Evolutionary conservation across 139 green algal genomes (phyloP), one percentile per base, ranked within the genome.

Genomic region (Yamagishiella unicocca): DNA sequence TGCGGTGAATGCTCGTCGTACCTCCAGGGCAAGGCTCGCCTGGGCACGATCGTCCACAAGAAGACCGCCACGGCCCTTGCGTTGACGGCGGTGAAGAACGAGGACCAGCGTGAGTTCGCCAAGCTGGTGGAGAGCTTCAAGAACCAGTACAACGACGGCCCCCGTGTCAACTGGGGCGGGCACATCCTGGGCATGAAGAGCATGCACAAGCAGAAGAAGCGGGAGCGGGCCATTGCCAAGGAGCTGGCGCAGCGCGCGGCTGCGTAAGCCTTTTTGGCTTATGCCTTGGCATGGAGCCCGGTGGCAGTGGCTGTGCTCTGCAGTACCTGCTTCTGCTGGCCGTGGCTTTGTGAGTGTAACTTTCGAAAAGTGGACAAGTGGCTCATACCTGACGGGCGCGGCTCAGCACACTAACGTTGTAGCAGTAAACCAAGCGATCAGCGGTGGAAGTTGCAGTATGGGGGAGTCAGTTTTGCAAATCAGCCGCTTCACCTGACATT

Each of bases 101-200:
- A 99, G 95, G 98, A 99, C 94, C 95, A 99, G 95, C 94, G 96
- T 74, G 98, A 99, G 90, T 96, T 99, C 53, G 94, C 94, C 90
- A 99, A 99, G 97, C 89, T 99, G 77, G 96, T 98, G n/a, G 98
- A 99, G 83, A 95, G 87, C 58, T 95, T 95, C 93, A 98, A 98
- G 94, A 90, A 85, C 73, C 95, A 93, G 74, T 98, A 95, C 95
- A 98, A 99, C 90, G 96, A 99, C 54, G 96, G 94, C 45, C 61
- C 94, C 8, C 93, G 96, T 61, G 90, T 98, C 76, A 73, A 93
- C 66, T 99, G 98, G 98, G 98, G 98, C 81, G 97, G 97, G 84
- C 97, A 97, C 91, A 98, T 99, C 93, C 97, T 99, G 96, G 98
- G 98, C 75, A 90, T 96, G 91, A 99, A 99, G 96, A 97, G 93